Base-by-base conservation (phyloP, 306 rosid species). In the Alnus rubra region DNA sequence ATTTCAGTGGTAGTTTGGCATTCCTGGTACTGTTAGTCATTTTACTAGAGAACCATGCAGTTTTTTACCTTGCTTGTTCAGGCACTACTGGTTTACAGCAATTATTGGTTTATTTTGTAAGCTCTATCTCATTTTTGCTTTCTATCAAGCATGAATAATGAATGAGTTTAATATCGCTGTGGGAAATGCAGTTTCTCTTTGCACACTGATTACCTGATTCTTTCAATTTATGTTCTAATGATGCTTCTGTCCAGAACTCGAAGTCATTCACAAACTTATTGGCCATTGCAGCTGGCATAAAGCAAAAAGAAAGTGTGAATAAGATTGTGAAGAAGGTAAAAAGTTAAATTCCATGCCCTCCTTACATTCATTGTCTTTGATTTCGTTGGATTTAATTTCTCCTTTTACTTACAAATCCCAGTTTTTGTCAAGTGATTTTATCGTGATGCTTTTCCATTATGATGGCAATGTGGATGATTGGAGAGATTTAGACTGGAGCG, bases 361-460 rank as follows among this genome's bases (percentile, higher is more conserved):
- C 1, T 62, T 15, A 13, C 12, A 12, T 12, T 42, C 5, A 31
- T 28, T 15, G 23, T 19, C 53, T 82, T n/a, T 5, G 10, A 18
- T 13, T 9, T 18, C 54, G 16, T 37, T 2, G 47, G 4, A 48
- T 49, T n/a, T 7, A 47, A 51, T 74, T 53, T 50, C 45, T 47
- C 0, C 31, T 78, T 31, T 50, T 45, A 14, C 37, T 35, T 8
- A 23, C 56, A 15, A 62, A 39, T 63, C 6, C 4, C 88, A 88
- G 91, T 88, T 88, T 78, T 71, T 65, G 23, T 67, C 86, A 65
- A 79, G 74, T 70, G 82, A 88, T 70, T 88, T 88, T 78, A 78
- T 81, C 33, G 86, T 88, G 65, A 88, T 86, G 88, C 91, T 88
- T 75, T 83, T 88, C 73, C 91, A 88, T 56, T 88, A 88, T 79